Evolutionary conservation across 163 green algal species (phyloP).

Genomic region (Volvox carteri): DNA sequence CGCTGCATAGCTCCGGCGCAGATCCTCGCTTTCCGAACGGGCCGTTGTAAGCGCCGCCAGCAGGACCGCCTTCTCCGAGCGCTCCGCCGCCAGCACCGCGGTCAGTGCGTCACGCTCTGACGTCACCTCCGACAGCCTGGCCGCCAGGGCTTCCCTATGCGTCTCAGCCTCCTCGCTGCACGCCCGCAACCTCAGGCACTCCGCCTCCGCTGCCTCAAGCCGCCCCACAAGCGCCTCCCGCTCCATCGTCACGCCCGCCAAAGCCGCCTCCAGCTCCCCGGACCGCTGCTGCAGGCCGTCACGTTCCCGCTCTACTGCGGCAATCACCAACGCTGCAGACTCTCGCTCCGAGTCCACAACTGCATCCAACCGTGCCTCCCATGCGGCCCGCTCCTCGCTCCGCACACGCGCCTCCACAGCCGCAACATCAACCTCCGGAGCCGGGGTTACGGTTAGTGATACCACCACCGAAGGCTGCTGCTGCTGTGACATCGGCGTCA

Average conservation of each 20-base stretch:
- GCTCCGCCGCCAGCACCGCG: conserved; percentile 32
- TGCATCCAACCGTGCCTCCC: conserved; percentile 18
- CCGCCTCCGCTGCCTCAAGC: neutral
- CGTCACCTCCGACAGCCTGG: neutral
- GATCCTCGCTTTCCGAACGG: neutral
- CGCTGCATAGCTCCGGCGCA: conserved; percentile 22
- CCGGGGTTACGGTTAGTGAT: conserved; percentile 1
- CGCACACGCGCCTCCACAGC: conserved; percentile 17
- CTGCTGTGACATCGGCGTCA: neutral
- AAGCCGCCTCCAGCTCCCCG: conserved; percentile 33
- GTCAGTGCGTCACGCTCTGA: conserved; percentile 45
- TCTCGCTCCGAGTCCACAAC: conserved; percentile 50
- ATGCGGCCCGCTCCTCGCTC: neutral
- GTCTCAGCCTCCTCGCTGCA: conserved; percentile 29
- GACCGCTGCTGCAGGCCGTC: conserved; percentile 39
- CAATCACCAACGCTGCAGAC: conserved; percentile 42
- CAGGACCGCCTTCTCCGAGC: conserved; percentile 37
- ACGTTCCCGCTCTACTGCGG: conserved; percentile 22
- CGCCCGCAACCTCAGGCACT: neutral
- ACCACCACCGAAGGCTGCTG: conserved; percentile 33
- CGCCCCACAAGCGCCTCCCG: conserved; percentile 9
- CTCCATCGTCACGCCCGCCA: conserved; percentile 30
- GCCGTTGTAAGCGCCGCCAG: conserved; percentile 14
- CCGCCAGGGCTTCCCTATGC: neutral
- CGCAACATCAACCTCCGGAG: conserved; percentile 25